A percentile compares a stretch with the other conserved stretches of the same genome.
These are phyloP conservation scores for Fallopia convolvulus DNA, from an alignment of 148 eudicot species.

Conservation along the genomic window DNA sequence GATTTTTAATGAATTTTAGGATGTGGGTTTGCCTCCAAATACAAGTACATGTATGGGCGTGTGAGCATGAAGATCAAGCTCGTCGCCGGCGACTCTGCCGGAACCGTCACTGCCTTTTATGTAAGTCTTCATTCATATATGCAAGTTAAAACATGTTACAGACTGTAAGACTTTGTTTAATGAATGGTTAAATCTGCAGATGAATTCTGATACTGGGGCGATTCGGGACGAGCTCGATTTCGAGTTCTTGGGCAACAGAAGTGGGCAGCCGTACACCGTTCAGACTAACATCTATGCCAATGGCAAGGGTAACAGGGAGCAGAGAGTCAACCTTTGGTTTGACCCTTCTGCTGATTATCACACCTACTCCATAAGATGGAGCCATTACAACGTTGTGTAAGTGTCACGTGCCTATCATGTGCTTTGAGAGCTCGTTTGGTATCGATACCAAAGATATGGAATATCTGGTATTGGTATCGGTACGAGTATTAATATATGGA, in stretches of 20 bases:
- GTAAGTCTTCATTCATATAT: slow-evolving; percentile 22
- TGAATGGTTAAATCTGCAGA: background rate
- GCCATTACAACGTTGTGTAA: slow-evolving; percentile 21
- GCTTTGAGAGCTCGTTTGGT: background rate
- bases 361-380: slow-evolving; percentile 63
- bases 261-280: slow-evolving; percentile 84
- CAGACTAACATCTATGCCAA: slow-evolving; percentile 68
- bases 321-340: slow-evolving; percentile 81
- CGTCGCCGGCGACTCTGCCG: slow-evolving; percentile 81
- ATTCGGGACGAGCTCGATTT: slow-evolving; percentile 77
- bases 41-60: slow-evolving; percentile 58
- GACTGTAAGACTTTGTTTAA: background rate
- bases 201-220: slow-evolving; percentile 15
- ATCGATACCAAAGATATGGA: too few relatives aligned
- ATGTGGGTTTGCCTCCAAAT: slow-evolving; percentile 80
- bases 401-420: slow-evolving; percentile 7
- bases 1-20: slow-evolving; percentile 26
- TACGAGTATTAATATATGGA: too few relatives aligned
- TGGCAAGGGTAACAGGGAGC: slow-evolving; percentile 76
- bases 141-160: background rate
- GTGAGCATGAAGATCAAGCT: slow-evolving; percentile 89
- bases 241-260: slow-evolving; percentile 77
- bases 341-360: slow-evolving; percentile 72
- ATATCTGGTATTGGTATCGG: too few relatives aligned
- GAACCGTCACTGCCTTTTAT: slow-evolving; percentile 88